Conservation (phyloP, 139 green algal genomes). For the Tetradesmus lagerheimii region DNA sequence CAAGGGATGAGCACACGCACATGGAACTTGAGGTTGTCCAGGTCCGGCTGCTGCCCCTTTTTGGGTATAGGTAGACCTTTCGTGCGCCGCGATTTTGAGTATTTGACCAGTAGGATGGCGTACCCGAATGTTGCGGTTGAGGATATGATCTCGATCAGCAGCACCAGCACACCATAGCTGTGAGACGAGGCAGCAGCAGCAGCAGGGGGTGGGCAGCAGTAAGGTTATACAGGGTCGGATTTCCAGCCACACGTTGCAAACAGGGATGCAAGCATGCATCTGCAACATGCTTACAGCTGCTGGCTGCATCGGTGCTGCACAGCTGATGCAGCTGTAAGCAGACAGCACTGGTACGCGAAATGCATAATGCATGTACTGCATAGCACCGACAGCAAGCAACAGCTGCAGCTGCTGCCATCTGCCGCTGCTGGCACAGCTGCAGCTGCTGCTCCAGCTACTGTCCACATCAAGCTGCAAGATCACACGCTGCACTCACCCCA, state of each 20-base stretch:
- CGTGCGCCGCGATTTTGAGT: conserved; percentile 51
- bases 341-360: not conserved
- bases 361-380: not conserved
- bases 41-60: conserved; percentile 51
- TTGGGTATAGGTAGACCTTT: conserved; percentile 53
- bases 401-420: not conserved
- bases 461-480: too few species aligned
- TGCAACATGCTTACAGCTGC: not conserved
- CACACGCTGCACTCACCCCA: conserved; percentile 29
- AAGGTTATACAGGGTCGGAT: too few species aligned
- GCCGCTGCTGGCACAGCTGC: not conserved
- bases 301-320: not conserved
- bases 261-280: too few species aligned
- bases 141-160: conserved; percentile 60
- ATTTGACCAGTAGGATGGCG: conserved; percentile 56
- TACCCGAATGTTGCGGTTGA: conserved; percentile 61
- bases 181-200: not conserved
- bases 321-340: not conserved
- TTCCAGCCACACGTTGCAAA: not conserved
- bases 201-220: not conserved
- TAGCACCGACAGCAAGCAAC: not conserved
- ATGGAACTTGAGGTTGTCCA: conserved; percentile 54
- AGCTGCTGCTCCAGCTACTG: not conserved
- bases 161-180: conserved; percentile 59
- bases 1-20: conserved; percentile 66